phyloP scores from a whole-genome alignment of 352 stramenopile species.

The Pythium phragmiticola region DNA sequence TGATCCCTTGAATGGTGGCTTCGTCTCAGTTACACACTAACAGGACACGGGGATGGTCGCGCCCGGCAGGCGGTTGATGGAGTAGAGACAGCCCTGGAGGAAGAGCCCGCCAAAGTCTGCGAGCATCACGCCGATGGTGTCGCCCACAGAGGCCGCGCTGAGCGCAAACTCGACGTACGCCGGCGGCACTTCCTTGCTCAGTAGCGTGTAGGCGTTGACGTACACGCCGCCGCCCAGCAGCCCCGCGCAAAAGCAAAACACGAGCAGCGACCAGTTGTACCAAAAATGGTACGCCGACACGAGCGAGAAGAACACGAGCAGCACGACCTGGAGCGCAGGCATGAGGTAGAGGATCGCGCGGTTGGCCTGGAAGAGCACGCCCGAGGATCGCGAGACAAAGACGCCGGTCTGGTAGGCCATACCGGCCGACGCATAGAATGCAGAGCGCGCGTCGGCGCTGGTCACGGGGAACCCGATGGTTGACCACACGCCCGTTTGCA shows the following conservation, averaged over 20 bases:
- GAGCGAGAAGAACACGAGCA: slow-evolving; percentile 87
- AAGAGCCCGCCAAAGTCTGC: slow-evolving; percentile 88
- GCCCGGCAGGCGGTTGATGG: slow-evolving; percentile 66
- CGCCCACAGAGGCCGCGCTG: slow-evolving; percentile 82
- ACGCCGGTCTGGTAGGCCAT: slow-evolving; percentile 92
- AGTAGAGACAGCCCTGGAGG: slow-evolving; percentile 92
- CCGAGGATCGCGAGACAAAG: slow-evolving; percentile 90
- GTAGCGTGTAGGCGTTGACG: slow-evolving; percentile 90
- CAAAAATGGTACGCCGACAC: slow-evolving; percentile 78
- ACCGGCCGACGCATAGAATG: slow-evolving; percentile 91
- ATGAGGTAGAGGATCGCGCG: slow-evolving; percentile 86
- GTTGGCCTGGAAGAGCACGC: slow-evolving; percentile 76
- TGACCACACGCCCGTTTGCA: slow-evolving; percentile 93
- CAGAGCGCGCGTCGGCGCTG: slow-evolving; percentile 56
- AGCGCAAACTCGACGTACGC: slow-evolving; percentile 88
- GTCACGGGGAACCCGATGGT: slow-evolving; percentile 92
- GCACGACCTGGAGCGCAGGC: slow-evolving; percentile 78
- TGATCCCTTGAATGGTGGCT: not conserved
- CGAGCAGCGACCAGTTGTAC: slow-evolving; percentile 86
- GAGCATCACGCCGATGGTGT: slow-evolving; percentile 89
- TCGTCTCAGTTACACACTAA: slow-evolving; percentile 19
- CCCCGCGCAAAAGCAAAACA: slow-evolving; percentile 84
- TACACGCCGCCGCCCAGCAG: slow-evolving; percentile 90
- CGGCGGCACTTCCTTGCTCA: slow-evolving; percentile 74
- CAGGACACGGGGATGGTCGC: slow-evolving; percentile 58